Evolutionary conservation across 257 asterid species (phyloP).

Genomic region (Solanum tarapatanum): DNA sequence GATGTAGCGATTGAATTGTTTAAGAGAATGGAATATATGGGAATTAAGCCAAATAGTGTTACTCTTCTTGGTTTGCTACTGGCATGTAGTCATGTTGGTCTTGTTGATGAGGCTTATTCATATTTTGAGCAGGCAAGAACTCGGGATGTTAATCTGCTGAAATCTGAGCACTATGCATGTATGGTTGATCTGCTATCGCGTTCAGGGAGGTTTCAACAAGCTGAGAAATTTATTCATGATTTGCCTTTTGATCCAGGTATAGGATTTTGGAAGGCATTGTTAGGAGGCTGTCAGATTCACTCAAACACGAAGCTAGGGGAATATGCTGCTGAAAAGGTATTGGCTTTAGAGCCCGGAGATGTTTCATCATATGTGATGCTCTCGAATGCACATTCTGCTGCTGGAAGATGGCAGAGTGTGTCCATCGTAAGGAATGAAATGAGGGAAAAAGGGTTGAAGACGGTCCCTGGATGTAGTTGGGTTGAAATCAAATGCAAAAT

Average conservation of each 20-base stretch:
- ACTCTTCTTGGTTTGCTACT: conserved; percentile 56
- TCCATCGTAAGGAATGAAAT: conserved; percentile 36
- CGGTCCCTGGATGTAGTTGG: conserved; percentile 87
- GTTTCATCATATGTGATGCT: conserved; percentile 89
- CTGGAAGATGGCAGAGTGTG: conserved; percentile 63
- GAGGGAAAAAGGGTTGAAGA: conserved; percentile 45
- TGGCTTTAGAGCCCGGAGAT: conserved; percentile 62
- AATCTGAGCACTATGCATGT: conserved; percentile 76
- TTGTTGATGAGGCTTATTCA: conserved; percentile 44
- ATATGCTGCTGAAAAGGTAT: conserved; percentile 40
- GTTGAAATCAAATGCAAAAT: conserved; percentile 41
- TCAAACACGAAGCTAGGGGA: conserved; percentile 47
- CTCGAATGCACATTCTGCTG: conserved; percentile 71
- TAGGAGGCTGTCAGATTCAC: conserved; percentile 75
- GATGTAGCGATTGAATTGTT: conserved; percentile 35
- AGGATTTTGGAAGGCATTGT: conserved; percentile 83
- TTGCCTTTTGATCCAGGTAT: conserved; percentile 79
- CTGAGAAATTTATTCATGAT: conserved; percentile 35
- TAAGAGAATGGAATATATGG: conserved; percentile 26
- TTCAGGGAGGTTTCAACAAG: conserved; percentile 63
- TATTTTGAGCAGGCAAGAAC: conserved; percentile 37
- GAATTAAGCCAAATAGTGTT: conserved; percentile 40
- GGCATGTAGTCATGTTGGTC: conserved; percentile 69
- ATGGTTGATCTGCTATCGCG: conserved; percentile 70
- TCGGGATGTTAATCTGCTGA: conserved; percentile 23